phyloP scores from a whole-genome alignment of 176 grass and related monocot species.

The Lolium rigidum region DNA sequence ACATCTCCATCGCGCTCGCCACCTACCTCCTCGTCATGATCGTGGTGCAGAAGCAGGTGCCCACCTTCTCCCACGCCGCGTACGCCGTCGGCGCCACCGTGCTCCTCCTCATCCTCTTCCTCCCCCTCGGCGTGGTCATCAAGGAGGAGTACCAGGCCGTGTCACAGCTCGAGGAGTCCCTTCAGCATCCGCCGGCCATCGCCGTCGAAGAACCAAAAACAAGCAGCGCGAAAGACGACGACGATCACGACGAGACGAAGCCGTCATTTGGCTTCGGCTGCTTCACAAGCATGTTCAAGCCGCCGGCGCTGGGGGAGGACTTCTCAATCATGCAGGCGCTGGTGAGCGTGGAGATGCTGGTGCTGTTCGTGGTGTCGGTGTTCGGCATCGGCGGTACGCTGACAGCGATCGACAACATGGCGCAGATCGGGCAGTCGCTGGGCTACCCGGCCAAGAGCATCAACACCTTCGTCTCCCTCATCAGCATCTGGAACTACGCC shows the following conservation, averaged over 20 bases:
- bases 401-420: slow-evolving; percentile 98
- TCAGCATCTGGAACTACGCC: slow-evolving; percentile 59
- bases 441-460: slow-evolving; percentile 75
- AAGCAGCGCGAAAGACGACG: not conserved
- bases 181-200: not conserved
- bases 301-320: slow-evolving; percentile 55
- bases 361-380: slow-evolving; percentile 59
- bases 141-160: slow-evolving; percentile 2
- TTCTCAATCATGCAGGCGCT: slow-evolving; percentile 66
- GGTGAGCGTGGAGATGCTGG: slow-evolving; percentile 63
- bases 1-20: slow-evolving; percentile 30
- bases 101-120: slow-evolving; percentile 21
- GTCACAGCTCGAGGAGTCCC: slow-evolving; percentile 1
- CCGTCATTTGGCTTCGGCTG: not conserved
- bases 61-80: slow-evolving; percentile 19
- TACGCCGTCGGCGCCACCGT: slow-evolving; percentile 21
- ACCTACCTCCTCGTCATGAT: slow-evolving; percentile 32
- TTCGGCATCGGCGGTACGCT: slow-evolving; percentile 86
- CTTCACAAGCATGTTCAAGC: slow-evolving; percentile 50
- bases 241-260: not conserved
- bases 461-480: slow-evolving; percentile 52
- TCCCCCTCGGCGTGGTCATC: slow-evolving; percentile 14
- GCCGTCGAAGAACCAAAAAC: not conserved
- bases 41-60: slow-evolving; percentile 23
- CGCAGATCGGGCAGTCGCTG: slow-evolving; percentile 84